These are phyloP conservation scores for Monosporascus sp. DNA, from an alignment of 2,329 filamentous ascomycete species.

Conservation along the genomic window DNA sequence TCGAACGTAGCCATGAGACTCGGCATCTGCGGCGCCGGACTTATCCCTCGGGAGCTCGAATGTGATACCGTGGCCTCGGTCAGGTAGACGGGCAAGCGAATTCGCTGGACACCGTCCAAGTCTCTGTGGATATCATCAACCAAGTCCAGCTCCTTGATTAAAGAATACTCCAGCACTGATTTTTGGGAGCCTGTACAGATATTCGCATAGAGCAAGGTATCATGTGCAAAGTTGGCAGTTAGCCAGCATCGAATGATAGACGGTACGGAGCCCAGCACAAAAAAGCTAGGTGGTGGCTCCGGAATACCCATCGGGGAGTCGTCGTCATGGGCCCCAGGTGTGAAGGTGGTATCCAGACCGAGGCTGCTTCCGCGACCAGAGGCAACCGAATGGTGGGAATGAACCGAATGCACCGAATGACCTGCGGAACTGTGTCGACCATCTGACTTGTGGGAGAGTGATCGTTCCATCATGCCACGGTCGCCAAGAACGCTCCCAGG, in stretches of 20 bases:
- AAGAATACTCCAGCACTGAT: conserved; percentile 71
- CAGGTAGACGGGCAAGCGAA: conserved; percentile 79
- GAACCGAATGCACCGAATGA: conserved; percentile 63
- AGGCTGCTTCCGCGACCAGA: conserved; percentile 84
- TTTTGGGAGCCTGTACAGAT: conserved; percentile 88
- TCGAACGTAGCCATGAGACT: conserved; percentile 76
- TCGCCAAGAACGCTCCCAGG: conserved; percentile 75
- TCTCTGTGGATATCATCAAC: conserved; percentile 60
- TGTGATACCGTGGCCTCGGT: conserved; percentile 83
- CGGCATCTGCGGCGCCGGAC: conserved; percentile 73
- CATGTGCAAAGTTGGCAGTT: conserved; percentile 83
- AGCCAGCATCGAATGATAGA: conserved; percentile 96
- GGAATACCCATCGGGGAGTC: conserved; percentile 68
- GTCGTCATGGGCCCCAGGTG: conserved; percentile 56
- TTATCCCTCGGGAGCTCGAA: conserved; percentile 64
- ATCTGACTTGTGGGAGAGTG: conserved; percentile 91
- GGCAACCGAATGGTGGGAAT: conserved; percentile 63
- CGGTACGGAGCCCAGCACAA: conserved; percentile 81
- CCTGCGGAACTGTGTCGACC: conserved; percentile 92
- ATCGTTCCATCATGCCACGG: conserved; percentile 80
- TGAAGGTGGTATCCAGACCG: conserved; percentile 70
- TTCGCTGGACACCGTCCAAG: conserved; percentile 59
- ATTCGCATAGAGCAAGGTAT: conserved; percentile 82
- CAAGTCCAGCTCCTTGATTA: conserved; percentile 71
- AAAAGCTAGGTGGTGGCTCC: conserved; percentile 75